Percentiles rank a stretch among this genome's conserved stretches.
Conservation (phyloP, 169 alveolate species). For the Cardiosporidium cionae region DNA sequence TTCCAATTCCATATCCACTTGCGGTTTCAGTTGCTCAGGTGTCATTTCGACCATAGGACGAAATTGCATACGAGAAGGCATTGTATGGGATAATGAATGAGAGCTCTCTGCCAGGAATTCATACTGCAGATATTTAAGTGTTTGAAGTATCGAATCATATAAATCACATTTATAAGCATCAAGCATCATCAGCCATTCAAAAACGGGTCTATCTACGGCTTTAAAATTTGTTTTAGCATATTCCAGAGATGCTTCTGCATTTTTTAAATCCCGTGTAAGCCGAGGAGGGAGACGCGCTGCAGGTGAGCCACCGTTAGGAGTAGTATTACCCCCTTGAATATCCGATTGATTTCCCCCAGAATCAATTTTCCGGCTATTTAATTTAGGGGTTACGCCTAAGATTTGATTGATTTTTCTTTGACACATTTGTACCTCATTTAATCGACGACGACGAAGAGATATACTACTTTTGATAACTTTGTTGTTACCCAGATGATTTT, state of each 20-base stretch:
- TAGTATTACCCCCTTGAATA: neutral
- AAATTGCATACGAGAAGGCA: slow-evolving; percentile 44
- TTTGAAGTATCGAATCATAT: slow-evolving; percentile 23
- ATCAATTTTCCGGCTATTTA: slow-evolving; percentile 5
- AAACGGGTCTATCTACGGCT: slow-evolving; percentile 12
- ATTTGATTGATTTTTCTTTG: neutral
- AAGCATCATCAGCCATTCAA: slow-evolving; percentile 36
- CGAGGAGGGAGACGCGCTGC: neutral
- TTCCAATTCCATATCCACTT: slow-evolving; percentile 19
- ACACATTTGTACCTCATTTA: slow-evolving; percentile 3
- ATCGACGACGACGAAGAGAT: neutral
- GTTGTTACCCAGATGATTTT: slow-evolving; percentile 17
- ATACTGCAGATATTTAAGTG: slow-evolving; percentile 42
- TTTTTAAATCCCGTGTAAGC: neutral
- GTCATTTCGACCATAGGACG: slow-evolving; percentile 54
- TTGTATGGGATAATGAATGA: slow-evolving; percentile 29
- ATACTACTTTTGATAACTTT: neutral
- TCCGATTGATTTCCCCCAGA: slow-evolving; percentile 3
- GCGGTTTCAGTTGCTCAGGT: slow-evolving; percentile 35
- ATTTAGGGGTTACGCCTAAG: neutral
- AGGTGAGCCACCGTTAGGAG: neutral
- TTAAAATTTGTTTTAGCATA: neutral
- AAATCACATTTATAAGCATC: slow-evolving; percentile 31
- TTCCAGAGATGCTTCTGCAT: slow-evolving; percentile 12
- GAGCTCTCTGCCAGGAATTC: slow-evolving; percentile 47